phyloP scores from a whole-genome alignment of 345 rosid species.

The Aquilaria sinensis region DNA sequence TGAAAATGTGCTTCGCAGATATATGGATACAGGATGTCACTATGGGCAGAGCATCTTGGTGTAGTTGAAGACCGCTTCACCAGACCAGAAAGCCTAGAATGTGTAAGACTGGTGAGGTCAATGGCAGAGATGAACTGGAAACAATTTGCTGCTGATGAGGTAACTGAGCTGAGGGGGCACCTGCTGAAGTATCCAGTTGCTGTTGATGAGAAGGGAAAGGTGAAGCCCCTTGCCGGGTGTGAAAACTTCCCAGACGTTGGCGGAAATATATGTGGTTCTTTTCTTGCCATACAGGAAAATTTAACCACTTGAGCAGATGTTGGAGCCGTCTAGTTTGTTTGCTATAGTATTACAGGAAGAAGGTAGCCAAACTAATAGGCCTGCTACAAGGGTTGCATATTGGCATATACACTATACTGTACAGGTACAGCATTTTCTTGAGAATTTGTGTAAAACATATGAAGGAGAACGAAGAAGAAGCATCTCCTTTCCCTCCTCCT shows the following conservation, averaged over 20 bases:
- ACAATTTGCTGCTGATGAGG: conserved; percentile 55
- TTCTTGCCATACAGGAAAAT: conserved; percentile 74
- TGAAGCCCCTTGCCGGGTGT: conserved; percentile 54
- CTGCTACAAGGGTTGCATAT: too few species aligned
- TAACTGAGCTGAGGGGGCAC: conserved; percentile 83
- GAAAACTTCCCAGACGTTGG: conserved; percentile 89
- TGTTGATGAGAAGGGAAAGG: conserved; percentile 77
- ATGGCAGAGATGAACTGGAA: conserved; percentile 67
- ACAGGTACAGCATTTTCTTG: too few species aligned
- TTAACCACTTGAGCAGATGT: conserved; percentile 52
- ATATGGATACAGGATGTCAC: conserved; percentile 88
- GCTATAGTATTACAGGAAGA: too few species aligned
- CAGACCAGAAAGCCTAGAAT: conserved; percentile 68
- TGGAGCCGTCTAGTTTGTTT: background rate
- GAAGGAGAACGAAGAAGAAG: too few species aligned
- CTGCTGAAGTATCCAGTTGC: conserved; percentile 81
- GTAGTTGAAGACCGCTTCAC: conserved; percentile 50
- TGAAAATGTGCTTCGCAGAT: conserved; percentile 33
- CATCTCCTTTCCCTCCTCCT: too few species aligned
- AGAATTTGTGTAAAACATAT: too few species aligned
- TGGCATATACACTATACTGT: too few species aligned
- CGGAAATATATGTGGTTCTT: conserved; percentile 78
- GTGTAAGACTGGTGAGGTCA: conserved; percentile 59
- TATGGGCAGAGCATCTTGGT: conserved; percentile 94
- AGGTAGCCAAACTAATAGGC: too few species aligned